Conservation (phyloP, 768 basidiomycete genomes). For the Termitomyces sp. region DNA sequence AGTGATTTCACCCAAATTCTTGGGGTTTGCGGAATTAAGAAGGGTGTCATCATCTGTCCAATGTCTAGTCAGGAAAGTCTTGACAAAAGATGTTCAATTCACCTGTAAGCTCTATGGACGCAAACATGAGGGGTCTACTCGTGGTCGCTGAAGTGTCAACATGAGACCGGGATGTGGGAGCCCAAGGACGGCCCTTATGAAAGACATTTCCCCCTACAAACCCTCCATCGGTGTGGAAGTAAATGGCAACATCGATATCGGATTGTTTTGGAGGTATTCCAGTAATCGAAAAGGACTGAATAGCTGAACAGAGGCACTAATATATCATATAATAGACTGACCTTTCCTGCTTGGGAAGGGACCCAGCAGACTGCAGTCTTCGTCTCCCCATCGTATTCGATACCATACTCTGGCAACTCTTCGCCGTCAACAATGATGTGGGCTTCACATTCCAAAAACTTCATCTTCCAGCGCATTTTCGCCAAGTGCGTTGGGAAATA, state of each 20-base stretch:
- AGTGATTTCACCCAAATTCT: conserved; percentile 4
- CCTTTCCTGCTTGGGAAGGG: conserved; percentile 21
- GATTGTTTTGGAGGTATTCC: neutral
- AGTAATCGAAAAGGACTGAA: conserved; percentile 3
- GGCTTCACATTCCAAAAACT: conserved; percentile 10
- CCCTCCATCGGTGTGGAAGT: neutral
- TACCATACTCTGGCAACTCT: conserved; percentile 12
- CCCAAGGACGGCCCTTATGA: neutral
- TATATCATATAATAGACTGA: neutral
- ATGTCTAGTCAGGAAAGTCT: neutral
- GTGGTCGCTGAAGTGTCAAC: conserved; percentile 2
- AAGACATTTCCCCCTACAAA: neutral
- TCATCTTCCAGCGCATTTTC: neutral
- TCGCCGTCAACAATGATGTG: conserved; percentile 15
- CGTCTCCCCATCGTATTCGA: conserved; percentile 8
- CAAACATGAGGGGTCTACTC: conserved; percentile 1
- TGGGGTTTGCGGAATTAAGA: neutral
- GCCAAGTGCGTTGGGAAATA: neutral
- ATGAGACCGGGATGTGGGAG: neutral
- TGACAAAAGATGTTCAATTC: neutral
- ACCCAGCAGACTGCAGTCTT: conserved; percentile 19
- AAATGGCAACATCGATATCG: neutral
- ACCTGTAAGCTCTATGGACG: conserved; percentile 9
- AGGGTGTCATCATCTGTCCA: conserved; percentile 7
- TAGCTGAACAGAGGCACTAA: no score